A percentile compares a stretch with the other conserved stretches of the same genome.
These are phyloP conservation scores for Stylosanthes scabra DNA, from an alignment of 331 rosid species.

Conservation along the genomic window DNA sequence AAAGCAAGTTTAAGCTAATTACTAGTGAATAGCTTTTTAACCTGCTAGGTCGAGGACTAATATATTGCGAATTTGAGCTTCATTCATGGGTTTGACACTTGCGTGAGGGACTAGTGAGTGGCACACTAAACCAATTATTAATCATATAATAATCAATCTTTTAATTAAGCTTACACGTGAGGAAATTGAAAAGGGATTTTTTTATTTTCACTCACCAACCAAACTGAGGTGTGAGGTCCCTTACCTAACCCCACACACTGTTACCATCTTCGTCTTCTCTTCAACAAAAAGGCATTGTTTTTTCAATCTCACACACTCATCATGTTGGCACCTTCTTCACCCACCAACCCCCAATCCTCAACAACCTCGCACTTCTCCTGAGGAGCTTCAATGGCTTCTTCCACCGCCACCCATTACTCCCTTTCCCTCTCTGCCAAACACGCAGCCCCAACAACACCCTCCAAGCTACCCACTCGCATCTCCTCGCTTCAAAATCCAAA, in stretches of 20 bases:
- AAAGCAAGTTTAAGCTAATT: too few relatives aligned
- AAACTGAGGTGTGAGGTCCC: background rate
- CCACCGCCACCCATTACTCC: slow-evolving; percentile 53
- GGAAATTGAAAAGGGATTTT: too few relatives aligned
- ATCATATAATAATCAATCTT: too few relatives aligned
- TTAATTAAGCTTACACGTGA: too few relatives aligned
- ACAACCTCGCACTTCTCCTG: slow-evolving; percentile 2
- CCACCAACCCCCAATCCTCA: slow-evolving; percentile 48
- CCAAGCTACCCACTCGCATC: slow-evolving; percentile 34
- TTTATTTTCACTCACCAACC: background rate
- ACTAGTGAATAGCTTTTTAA: too few relatives aligned
- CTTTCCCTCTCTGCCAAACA: slow-evolving; percentile 55
- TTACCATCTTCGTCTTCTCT: background rate
- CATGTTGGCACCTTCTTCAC: slow-evolving; percentile 5
- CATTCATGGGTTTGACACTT: too few relatives aligned
- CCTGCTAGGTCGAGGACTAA: too few relatives aligned
- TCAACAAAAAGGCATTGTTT: too few relatives aligned
- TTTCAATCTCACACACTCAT: background rate
- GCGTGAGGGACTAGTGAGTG: too few relatives aligned
- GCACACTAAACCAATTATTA: too few relatives aligned
- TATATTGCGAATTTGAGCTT: too few relatives aligned
- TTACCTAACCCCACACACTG: slow-evolving; percentile 11
- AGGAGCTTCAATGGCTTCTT: slow-evolving; percentile 64
- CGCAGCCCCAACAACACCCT: slow-evolving; percentile 25
- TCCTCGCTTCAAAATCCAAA: slow-evolving; percentile 41